These are phyloP conservation scores for Murraya paniculata DNA, from an alignment of 345 rosid species.

Conservation along the genomic window DNA sequence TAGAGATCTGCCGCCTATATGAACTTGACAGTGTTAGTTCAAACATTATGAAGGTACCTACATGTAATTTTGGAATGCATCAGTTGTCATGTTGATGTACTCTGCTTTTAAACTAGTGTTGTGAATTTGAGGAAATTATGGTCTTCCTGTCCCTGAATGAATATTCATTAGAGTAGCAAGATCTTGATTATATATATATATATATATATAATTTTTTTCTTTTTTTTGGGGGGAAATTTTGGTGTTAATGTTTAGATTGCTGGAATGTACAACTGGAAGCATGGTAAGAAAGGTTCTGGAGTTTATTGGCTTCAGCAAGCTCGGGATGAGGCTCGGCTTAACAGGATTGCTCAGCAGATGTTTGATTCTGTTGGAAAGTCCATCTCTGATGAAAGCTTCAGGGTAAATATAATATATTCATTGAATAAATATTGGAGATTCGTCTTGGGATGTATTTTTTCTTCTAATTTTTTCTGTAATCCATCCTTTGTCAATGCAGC, in stretches of 20 bases:
- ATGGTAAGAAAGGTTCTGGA: conserved; percentile 85
- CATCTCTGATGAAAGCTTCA: conserved; percentile 82
- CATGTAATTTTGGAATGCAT: conserved; percentile 2
- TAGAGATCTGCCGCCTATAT: conserved; percentile 88
- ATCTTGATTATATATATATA: neutral
- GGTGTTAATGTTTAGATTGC: conserved; percentile 50
- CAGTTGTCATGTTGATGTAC: neutral
- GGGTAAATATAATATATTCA: conserved; percentile 39
- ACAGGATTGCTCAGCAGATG: conserved; percentile 79
- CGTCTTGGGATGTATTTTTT: neutral
- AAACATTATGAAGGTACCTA: conserved; percentile 77
- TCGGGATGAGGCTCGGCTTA: conserved; percentile 61
- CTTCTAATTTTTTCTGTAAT: neutral
- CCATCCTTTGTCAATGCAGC: conserved; percentile 46
- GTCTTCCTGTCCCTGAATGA: neutral
- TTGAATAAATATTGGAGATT: conserved; percentile 1
- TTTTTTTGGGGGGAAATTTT: neutral
- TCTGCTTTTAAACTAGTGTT: neutral
- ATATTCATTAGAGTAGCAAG: neutral
- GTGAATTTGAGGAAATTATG: neutral
- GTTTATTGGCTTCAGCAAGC: conserved; percentile 97
- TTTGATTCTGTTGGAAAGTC: conserved; percentile 94
- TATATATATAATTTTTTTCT: neutral
- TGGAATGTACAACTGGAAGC: conserved; percentile 95
- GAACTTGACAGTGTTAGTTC: conserved; percentile 65